Evolutionary conservation across 2,329 filamentous ascomycete species (phyloP), one percentile per base, ranked within the genome.

Genomic region (Talaromyces sp.): DNA sequence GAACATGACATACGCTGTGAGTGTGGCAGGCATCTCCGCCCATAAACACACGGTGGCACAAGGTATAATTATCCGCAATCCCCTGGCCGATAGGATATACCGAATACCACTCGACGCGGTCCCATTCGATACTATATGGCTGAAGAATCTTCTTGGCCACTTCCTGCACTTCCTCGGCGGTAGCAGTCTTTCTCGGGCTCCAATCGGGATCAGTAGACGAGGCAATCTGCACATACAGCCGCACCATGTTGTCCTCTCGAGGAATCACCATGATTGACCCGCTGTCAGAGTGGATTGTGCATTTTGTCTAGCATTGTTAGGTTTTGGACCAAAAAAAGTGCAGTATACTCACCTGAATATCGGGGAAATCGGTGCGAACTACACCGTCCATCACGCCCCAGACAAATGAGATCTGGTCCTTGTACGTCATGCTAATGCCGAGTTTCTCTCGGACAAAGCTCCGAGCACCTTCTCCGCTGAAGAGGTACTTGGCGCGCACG

Each of bases 321-420:
- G 5, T 28, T 19, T 1, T 4, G 10, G 17, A 55, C 27, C 13
- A 22, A 30, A 11, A 9, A n/a, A 4, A 11, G n/a, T 19, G n/a
- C 3, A 9, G 42, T 3, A 44, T 19, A 7, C 39, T 60, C 72
- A 82, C 81, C 77, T 85, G 84, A 71, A 86, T 86, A 69, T 86
- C 79, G 22, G 82, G 89, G 70, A 90, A 80, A 70, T 87, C 78
- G 25, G 85, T 88, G 66, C 82, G 76, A 30, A 87, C 84, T 55
- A 87, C 84, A 66, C 85, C 85, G 66, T 88, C 85, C 84, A 88
- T 87, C 25, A 88, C 85, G 70, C 85, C 85, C 85, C 85, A 88
- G 2, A 88, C 85, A 67, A 87, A 81, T 15, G 82, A 80, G 66
- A 87, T 87, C 11, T 84, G 84, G 66, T 87, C 84, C 71, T 86